phyloP scores from a whole-genome alignment of 805 yeast genomes.

The Diddensiella santjacobensis region DNA sequence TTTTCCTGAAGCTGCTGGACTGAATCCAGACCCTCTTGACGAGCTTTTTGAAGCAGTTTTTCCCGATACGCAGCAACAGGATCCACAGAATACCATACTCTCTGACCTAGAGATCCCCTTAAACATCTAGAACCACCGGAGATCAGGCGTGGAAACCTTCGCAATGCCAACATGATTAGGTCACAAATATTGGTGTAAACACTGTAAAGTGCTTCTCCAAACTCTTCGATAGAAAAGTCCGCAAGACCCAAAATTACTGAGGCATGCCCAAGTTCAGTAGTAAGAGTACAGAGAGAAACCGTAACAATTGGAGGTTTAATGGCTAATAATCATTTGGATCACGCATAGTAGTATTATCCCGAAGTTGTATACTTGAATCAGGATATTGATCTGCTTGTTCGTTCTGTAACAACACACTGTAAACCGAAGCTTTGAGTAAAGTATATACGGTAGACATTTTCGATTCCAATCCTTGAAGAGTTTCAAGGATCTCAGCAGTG shows the following conservation, averaged over 20 bases:
- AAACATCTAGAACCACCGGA: not conserved
- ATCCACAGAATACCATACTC: constrained; percentile 19
- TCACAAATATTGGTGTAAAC: too few relatives aligned
- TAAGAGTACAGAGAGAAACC: too few relatives aligned
- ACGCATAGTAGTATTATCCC: too few relatives aligned
- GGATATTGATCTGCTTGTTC: too few relatives aligned
- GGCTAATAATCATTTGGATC: too few relatives aligned
- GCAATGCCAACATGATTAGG: not conserved
- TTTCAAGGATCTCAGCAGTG: constrained; percentile 41
- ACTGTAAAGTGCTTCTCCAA: too few relatives aligned
- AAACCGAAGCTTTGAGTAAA: constrained; percentile 65
- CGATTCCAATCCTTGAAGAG: constrained; percentile 56
- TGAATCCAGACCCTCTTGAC: constrained; percentile 40
- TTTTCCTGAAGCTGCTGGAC: constrained; percentile 60
- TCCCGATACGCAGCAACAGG: constrained; percentile 39
- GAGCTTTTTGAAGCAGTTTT: constrained; percentile 41
- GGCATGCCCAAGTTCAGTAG: too few relatives aligned
- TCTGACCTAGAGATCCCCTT: not conserved
- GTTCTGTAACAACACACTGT: constrained; percentile 56
- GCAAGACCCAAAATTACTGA: too few relatives aligned
- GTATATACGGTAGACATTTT: constrained; percentile 64
- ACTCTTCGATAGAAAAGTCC: too few relatives aligned
- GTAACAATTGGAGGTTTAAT: too few relatives aligned
- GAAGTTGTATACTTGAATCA: too few relatives aligned
- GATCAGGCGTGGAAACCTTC: not conserved